Evolutionary conservation across 352 stramenopile species (phyloP), one percentile per base, ranked within the genome.

Genomic region (Pythium guiyangense): DNA sequence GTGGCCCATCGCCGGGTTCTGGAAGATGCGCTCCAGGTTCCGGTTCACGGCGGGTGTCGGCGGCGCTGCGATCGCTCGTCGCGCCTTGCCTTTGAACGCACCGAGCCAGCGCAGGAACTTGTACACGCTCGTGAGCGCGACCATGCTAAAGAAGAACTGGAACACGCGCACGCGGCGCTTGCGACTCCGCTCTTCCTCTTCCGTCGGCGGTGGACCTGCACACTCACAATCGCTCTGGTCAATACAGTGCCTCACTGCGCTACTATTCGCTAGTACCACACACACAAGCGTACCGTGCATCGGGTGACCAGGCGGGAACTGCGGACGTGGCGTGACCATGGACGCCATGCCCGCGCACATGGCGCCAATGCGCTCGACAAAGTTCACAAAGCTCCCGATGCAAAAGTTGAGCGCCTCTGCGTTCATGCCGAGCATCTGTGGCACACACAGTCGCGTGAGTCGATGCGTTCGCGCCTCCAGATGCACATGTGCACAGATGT

Each of bases 301-400:
- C n/a, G 83, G 83, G 54, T 93, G 80, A 2, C 81, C 83, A 2
- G 79, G 79, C 11, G 80, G 79, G 49, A 89, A 90, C 44, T 73
- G 62, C 11, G 73, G 79, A 10, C 77, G 68, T 31, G 84, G 84
- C 14, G 77, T 71, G 42, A 93, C 43, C 77, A 91, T 88, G 25
- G 77, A 65, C 6, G 81, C 79, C 45, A 88, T 79, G 22, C 73
- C 71, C 1, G 79, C 80, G 27, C 75, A 88, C 77, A 92, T 88
- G 45, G 71, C 77, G 54, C 75, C 79, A 74, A 92, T 90, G 44
- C 81, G 72, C 63, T 93, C 84, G n/a, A 92, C 54, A 55, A 92
- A 93, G 52, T 93, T 71, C 9, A 93, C 79, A 60, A 90, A 93
- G 53, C 79, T 92, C 6, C 75, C 77, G 43, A 90, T 75, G 59